phyloP scores from a whole-genome alignment of 179 eudicot species.

The Dionaea muscipula region DNA sequence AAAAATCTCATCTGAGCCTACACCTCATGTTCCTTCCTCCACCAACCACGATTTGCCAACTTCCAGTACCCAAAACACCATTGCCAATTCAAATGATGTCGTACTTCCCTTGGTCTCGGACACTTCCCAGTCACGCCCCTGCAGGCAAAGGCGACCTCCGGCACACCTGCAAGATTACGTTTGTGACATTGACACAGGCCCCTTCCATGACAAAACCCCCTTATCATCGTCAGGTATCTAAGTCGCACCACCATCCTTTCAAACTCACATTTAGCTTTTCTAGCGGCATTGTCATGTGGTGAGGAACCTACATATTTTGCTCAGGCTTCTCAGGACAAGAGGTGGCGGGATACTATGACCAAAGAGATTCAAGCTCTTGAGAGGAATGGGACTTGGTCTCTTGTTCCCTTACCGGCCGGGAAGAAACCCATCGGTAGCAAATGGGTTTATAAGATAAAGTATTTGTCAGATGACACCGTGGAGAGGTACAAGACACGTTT shows the following conservation, averaged over 20 bases:
- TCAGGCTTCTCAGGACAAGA: neutral
- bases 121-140: too few relatives aligned
- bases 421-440: slow-evolving; percentile 1
- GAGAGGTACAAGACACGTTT: slow-evolving; percentile 10
- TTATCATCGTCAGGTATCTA: neutral
- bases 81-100: too few relatives aligned
- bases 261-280: neutral
- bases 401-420: neutral
- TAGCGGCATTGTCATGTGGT: neutral
- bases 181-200: too few relatives aligned
- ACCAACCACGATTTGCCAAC: too few relatives aligned
- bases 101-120: too few relatives aligned
- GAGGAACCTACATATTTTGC: neutral
- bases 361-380: neutral
- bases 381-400: slow-evolving; percentile 2
- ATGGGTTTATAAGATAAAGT: slow-evolving; percentile 7
- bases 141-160: too few relatives aligned
- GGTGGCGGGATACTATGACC: neutral
- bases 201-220: neutral
- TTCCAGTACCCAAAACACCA: too few relatives aligned
- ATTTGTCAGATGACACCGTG: neutral
- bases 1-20: too few relatives aligned
- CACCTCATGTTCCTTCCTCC: too few relatives aligned
- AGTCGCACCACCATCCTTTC: neutral
- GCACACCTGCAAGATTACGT: too few relatives aligned